Conservation (phyloP, 169 alveolate genomes). For the Toxoplasma gondii region DNA sequence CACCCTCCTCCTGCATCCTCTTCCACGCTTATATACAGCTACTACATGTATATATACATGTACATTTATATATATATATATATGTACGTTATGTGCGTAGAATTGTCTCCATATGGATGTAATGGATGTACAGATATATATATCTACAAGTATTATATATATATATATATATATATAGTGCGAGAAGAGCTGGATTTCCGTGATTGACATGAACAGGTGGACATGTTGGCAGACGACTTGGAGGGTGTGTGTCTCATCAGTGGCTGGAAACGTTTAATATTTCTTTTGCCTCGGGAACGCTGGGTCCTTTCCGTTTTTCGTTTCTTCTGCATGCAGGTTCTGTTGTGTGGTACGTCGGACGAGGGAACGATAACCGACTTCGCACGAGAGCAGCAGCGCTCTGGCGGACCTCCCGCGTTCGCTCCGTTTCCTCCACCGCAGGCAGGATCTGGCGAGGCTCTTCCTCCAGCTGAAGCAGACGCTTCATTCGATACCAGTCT, state of each 20-base stretch:
- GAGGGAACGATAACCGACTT: constrained; percentile 23
- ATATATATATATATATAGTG: neutral
- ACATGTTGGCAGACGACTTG: neutral
- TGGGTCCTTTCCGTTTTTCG: neutral
- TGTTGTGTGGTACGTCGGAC: constrained; percentile 8
- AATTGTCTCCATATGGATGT: neutral
- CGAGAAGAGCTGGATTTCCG: neutral
- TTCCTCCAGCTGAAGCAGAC: neutral
- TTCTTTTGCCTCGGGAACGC: neutral
- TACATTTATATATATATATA: too few species aligned
- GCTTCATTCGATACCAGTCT: too few species aligned
- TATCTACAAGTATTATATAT: neutral
- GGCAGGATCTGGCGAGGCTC: neutral
- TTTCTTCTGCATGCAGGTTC: neutral
- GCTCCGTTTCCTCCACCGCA: neutral
- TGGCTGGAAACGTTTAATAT: too few species aligned
- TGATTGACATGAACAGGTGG: neutral
- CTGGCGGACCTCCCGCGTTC: neutral
- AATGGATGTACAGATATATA: neutral
- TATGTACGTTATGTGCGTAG: too few species aligned
- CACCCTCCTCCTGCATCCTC: too few species aligned
- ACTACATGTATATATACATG: neutral
- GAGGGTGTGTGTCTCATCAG: neutral
- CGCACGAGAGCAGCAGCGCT: neutral
- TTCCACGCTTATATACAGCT: too few species aligned